These are phyloP conservation scores for Thecaphora thlaspeos DNA, from an alignment of 1,284 basidiomycete genomes.

Conservation along the genomic window DNA sequence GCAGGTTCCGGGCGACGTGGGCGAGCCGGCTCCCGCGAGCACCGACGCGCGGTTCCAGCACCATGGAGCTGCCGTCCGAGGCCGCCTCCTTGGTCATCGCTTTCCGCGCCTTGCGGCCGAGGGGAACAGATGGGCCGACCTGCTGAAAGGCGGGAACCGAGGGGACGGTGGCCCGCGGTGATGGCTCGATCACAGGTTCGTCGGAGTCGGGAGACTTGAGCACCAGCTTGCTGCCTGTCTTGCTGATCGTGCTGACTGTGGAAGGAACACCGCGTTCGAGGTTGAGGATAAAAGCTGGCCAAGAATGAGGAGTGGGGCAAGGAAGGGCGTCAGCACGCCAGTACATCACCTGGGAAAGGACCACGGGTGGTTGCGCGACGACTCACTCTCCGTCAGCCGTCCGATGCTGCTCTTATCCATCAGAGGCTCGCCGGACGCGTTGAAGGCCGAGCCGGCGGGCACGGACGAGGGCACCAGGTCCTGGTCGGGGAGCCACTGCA, in stretches of 20 bases:
- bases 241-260: slow-evolving; percentile 49
- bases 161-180: too few relatives aligned
- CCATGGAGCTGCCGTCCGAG: neutral
- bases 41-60: slow-evolving; percentile 26
- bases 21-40: slow-evolving; percentile 36
- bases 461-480: slow-evolving; percentile 16
- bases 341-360: too few relatives aligned
- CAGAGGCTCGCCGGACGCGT: neutral
- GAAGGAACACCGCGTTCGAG: slow-evolving; percentile 49
- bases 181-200: too few relatives aligned
- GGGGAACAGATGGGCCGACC: slow-evolving; percentile 24
- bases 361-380: too few relatives aligned
- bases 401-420: slow-evolving; percentile 49
- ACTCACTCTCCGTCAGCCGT: slow-evolving; percentile 33
- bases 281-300: slow-evolving; percentile 42
- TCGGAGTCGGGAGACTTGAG: slow-evolving; percentile 20
- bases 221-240: slow-evolving; percentile 51
- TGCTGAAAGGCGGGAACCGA: slow-evolving; percentile 8
- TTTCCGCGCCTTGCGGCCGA: slow-evolving; percentile 1
- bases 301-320: too few relatives aligned
- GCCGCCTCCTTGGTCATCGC: slow-evolving; percentile 4
- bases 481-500: slow-evolving; percentile 15
- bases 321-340: too few relatives aligned
- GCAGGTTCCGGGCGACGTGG: slow-evolving; percentile 13
- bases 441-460: neutral